Base-by-base conservation (phyloP, 148 eudicot species). In the Camellia sinensis region DNA sequence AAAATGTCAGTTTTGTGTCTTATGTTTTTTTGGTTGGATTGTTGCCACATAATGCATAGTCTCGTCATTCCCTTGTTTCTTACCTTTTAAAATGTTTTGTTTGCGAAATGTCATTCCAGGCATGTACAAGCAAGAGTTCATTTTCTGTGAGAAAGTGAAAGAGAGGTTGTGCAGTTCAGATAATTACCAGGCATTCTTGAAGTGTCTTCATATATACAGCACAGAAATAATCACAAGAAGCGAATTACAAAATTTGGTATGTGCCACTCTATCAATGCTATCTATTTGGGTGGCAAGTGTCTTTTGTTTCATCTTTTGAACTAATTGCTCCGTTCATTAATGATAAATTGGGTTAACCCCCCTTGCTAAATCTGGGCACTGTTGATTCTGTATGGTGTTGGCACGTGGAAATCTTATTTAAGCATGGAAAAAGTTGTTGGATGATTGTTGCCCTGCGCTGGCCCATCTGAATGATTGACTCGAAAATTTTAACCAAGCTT, bases 121-220 rank as follows among this genome's bases (percentile, higher is more conserved):
- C 80, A 87, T 86, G 83, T 91, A 92, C 83, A 84, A 80, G 81
- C 91, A 90, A 79, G 99, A 94, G 79, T 91, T 92, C 80, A 67
- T 81, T 67, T 96, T 96, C 85, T 91, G 95, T 83, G 97, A 94
- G 80, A 97, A 92, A 85, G 99, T 97, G 65, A 97, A 97, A 91
- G 99, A 94, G 81, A 91, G 90, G 80, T 75, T 97, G 86, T 87
- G 84, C 22, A 92, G 80, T 86, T 77, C 89, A 21, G 95, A 84
- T 85, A 95, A 91, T 89, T 94, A 94, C 84, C 99, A 97, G 84
- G 93, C 99, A 75, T 97, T 97, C 79, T 84, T 97, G 87, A 97
- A 92, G 87, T 97, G 98, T 89, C 95, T 97, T 78, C 92, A 97
- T 79, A 97, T 94, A 77, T 96, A 93, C 86, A 96, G 95, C 89